Evolutionary conservation across 805 yeast genomes (phyloP).

Genomic region (Alloascoidea hylecoeti): DNA sequence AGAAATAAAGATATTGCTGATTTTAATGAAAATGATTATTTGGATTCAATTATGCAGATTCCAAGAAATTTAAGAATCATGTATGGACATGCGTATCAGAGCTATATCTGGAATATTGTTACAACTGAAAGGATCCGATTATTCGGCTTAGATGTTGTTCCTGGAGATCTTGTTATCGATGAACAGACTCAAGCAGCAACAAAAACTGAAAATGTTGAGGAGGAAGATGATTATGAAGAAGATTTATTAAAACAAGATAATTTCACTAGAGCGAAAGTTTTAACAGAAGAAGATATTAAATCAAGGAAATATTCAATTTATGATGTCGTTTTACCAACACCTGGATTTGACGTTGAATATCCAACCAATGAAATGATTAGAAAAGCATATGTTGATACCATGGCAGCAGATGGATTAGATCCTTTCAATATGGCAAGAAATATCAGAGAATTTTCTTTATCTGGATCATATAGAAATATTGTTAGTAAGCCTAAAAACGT

Average conservation of each 20-base stretch:
- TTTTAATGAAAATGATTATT: slow-evolving; percentile 40
- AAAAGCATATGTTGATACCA: slow-evolving; percentile 50
- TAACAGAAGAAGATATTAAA: slow-evolving; percentile 62
- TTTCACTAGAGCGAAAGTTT: slow-evolving; percentile 53
- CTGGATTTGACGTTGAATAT: slow-evolving; percentile 86
- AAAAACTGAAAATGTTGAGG: slow-evolving; percentile 14
- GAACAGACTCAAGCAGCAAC: slow-evolving; percentile 12
- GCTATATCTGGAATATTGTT: slow-evolving; percentile 85
- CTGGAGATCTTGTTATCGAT: slow-evolving; percentile 66
- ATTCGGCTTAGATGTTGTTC: slow-evolving; percentile 56
- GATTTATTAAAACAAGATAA: slow-evolving; percentile 55
- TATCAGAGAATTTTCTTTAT: slow-evolving; percentile 76
- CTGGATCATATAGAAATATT: slow-evolving; percentile 78
- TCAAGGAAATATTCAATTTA: slow-evolving; percentile 45
- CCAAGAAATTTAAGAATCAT: slow-evolving; percentile 87
- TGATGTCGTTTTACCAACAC: slow-evolving; percentile 90
- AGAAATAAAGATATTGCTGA: slow-evolving; percentile 28
- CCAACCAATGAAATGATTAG: slow-evolving; percentile 54
- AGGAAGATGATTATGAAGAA: slow-evolving; percentile 37
- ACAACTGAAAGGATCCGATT: slow-evolving; percentile 63
- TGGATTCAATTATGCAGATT: slow-evolving; percentile 72
- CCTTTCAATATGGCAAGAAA: slow-evolving; percentile 77
- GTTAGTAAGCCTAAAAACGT: slow-evolving; percentile 52
- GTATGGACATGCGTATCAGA: slow-evolving; percentile 97
- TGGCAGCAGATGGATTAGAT: slow-evolving; percentile 70